These are phyloP conservation scores for Bonnemaisonia californica DNA, from an alignment of 31 red algal genomes.

Conservation along the genomic window DNA sequence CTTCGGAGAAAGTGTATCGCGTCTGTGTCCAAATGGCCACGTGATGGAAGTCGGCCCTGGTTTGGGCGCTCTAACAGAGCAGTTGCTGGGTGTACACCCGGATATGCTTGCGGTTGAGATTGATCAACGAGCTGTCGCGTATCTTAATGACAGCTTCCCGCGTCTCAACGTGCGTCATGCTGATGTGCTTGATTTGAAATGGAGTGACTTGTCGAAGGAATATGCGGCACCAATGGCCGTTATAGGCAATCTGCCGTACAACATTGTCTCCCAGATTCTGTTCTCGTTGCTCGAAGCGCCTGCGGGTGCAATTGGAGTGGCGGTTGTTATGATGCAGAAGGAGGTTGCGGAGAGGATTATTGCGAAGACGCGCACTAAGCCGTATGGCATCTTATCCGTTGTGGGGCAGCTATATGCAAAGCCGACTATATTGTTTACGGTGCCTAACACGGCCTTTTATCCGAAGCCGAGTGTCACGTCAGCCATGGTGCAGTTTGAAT, in stretches of 20 bases:
- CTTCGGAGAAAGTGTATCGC: slow-evolving; percentile 19
- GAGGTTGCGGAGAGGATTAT: slow-evolving; percentile 84
- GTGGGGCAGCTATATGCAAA: slow-evolving; percentile 78
- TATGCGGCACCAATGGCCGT: slow-evolving; percentile 37
- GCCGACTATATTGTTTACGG: slow-evolving; percentile 61
- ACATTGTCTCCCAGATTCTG: slow-evolving; percentile 89
- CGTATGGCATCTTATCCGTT: slow-evolving; percentile 91
- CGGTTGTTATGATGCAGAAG: slow-evolving; percentile 89
- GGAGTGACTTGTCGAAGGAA: slow-evolving; percentile 29
- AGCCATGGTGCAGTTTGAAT: slow-evolving; percentile 70
- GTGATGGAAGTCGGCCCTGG: slow-evolving; percentile 87
- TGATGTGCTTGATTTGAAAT: slow-evolving; percentile 62
- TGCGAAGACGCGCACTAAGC: slow-evolving; percentile 54
- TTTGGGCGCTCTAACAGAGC: slow-evolving; percentile 66
- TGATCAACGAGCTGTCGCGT: slow-evolving; percentile 73
- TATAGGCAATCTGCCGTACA: no score
- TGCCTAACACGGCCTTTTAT: no score
- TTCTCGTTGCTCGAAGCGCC: slow-evolving; percentile 78
- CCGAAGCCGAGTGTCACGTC: slow-evolving; percentile 67
- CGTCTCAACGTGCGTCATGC: slow-evolving; percentile 43
- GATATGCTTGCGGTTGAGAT: slow-evolving; percentile 79
- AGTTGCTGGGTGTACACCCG: slow-evolving; percentile 51
- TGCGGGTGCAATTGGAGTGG: slow-evolving; percentile 39
- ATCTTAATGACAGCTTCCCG: slow-evolving; percentile 47
- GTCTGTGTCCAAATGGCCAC: slow-evolving; percentile 11